Percentiles rank a stretch among this genome's conserved stretches.
These are phyloP conservation scores for Mycena latifolia DNA, from an alignment of 768 basidiomycete genomes.

Conservation along the genomic window DNA sequence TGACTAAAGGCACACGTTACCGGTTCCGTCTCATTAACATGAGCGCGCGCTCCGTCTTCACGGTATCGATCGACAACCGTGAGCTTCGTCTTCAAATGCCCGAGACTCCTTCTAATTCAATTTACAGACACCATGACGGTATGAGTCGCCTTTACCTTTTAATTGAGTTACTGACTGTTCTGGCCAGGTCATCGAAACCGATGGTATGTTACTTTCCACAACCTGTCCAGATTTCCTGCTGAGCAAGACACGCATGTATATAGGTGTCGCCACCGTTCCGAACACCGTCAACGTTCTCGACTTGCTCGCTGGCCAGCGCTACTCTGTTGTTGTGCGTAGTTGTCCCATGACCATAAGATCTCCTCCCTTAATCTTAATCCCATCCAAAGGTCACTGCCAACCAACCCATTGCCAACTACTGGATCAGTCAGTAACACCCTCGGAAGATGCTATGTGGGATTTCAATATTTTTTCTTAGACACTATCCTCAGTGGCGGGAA, in stretches of 20 bases:
- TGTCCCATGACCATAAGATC: neutral
- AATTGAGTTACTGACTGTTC: too few species aligned
- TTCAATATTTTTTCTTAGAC: constrained; percentile 8
- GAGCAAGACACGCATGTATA: constrained; percentile 34
- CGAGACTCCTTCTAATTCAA: neutral
- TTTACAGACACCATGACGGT: constrained; percentile 23
- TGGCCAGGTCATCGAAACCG: constrained; percentile 17
- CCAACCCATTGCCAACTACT: constrained; percentile 61
- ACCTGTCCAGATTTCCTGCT: neutral
- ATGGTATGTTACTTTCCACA: constrained; percentile 2
- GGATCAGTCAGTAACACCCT: constrained; percentile 54
- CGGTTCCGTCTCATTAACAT: constrained; percentile 56
- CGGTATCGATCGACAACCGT: constrained; percentile 43
- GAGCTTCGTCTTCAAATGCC: neutral
- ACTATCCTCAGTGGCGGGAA: constrained; percentile 43
- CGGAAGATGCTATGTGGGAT: neutral
- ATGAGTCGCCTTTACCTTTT: neutral
- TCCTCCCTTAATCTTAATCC: neutral
- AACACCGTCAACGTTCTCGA: constrained; percentile 5
- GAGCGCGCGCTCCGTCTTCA: constrained; percentile 50
- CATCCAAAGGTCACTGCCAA: constrained; percentile 49
- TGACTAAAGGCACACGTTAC: constrained; percentile 48
- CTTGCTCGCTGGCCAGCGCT: constrained; percentile 64
- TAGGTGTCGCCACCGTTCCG: constrained; percentile 30
- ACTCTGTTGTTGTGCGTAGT: constrained; percentile 51